These are phyloP conservation scores for Blumeriella jaapii DNA, from an alignment of 2,329 filamentous ascomycete genomes.

Conservation along the genomic window DNA sequence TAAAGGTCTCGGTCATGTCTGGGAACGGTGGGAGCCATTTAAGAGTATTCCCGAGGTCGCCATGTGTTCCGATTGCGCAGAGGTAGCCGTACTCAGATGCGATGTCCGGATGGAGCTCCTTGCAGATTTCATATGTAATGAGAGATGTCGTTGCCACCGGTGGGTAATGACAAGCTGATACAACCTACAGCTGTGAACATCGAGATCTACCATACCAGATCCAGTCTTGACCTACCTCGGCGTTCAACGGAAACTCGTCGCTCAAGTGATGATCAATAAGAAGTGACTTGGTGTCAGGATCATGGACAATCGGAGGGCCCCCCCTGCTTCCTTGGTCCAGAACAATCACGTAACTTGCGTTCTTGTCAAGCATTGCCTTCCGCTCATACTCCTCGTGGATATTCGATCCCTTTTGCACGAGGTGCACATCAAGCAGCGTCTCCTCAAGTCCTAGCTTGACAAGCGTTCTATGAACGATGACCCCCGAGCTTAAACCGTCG, in stretches of 20 bases:
- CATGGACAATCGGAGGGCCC: slow-evolving; percentile 40
- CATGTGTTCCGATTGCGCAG: slow-evolving; percentile 53
- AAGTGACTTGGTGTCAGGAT: slow-evolving; percentile 36
- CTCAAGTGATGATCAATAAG: slow-evolving; percentile 54
- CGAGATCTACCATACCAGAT: not conserved
- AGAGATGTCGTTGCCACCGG: slow-evolving; percentile 55
- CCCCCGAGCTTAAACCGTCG: slow-evolving; percentile 53
- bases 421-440: slow-evolving; percentile 43
- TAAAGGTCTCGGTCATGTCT: slow-evolving; percentile 50
- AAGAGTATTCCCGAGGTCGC: slow-evolving; percentile 50
- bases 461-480: slow-evolving; percentile 49
- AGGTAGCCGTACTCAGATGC: slow-evolving; percentile 44
- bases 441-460: slow-evolving; percentile 43
- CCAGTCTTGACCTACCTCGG: slow-evolving; percentile 10
- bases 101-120: slow-evolving; percentile 40
- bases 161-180: slow-evolving; percentile 52
- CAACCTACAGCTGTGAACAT: slow-evolving; percentile 32
- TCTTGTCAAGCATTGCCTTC: slow-evolving; percentile 35
- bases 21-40: slow-evolving; percentile 59
- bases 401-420: slow-evolving; percentile 46
- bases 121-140: slow-evolving; percentile 53
- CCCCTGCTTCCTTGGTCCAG: slow-evolving; percentile 53
- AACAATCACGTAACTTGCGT: slow-evolving; percentile 48
- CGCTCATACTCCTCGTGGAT: slow-evolving; percentile 45
- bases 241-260: slow-evolving; percentile 42